These are phyloP conservation scores for Colletotrichum tamarilloi DNA, from an alignment of 2,329 filamentous ascomycete genomes.

Conservation along the genomic window DNA sequence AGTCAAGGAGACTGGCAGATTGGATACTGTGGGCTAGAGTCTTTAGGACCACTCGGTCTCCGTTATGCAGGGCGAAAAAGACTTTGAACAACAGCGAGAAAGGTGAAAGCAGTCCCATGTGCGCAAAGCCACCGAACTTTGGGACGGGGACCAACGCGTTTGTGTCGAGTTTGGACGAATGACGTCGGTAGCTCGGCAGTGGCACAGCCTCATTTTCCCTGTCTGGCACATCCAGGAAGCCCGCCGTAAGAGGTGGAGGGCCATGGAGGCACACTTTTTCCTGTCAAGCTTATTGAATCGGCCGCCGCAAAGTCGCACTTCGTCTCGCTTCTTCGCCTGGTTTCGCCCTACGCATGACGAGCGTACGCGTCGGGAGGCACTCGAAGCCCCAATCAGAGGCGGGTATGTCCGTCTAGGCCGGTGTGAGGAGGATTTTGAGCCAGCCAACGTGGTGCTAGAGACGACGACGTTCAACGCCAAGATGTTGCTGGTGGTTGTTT, in stretches of 20 bases:
- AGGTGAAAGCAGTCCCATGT: slow-evolving; percentile 12
- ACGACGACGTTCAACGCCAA: neutral
- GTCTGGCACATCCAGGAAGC: neutral
- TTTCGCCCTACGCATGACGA: slow-evolving; percentile 23
- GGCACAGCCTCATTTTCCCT: slow-evolving; percentile 30
- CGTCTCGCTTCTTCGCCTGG: neutral
- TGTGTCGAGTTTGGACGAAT: slow-evolving; percentile 29
- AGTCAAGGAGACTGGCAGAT: neutral
- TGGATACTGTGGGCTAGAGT: neutral
- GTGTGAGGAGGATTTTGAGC: neutral
- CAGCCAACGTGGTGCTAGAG: neutral
- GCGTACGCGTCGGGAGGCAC: slow-evolving; percentile 28
- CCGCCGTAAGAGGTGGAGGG: neutral
- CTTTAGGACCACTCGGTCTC: neutral
- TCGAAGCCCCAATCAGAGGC: slow-evolving; percentile 22
- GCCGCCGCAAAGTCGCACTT: neutral
- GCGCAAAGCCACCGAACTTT: slow-evolving; percentile 20
- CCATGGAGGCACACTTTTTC: neutral
- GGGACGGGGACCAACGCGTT: neutral
- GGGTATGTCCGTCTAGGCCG: neutral
- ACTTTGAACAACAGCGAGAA: neutral
- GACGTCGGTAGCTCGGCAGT: slow-evolving; percentile 28
- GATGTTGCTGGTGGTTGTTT: neutral
- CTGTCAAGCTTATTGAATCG: neutral
- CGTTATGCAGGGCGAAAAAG: neutral